A percentile compares a stretch with the other conserved stretches of the same genome.
phyloP scores from a whole-genome alignment of 2,329 filamentous ascomycete genomes.

The Grosmannia huntii region DNA sequence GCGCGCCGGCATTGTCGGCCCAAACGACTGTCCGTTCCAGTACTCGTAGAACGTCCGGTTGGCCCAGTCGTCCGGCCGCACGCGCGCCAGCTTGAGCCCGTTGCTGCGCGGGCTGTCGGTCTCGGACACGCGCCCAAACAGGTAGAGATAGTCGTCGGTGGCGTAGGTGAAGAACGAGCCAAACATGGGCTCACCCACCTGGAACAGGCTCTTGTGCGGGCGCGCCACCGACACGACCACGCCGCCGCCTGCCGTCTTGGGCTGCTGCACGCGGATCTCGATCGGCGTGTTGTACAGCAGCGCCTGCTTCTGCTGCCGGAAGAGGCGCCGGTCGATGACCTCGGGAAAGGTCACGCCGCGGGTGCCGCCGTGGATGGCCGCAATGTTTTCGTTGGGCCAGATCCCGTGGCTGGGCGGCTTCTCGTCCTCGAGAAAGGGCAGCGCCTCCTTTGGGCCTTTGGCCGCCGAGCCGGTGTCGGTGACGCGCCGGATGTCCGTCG shows the following conservation, averaged over 20 bases:
- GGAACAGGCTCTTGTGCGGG: conserved; percentile 5
- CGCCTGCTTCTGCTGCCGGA: conserved; percentile 3
- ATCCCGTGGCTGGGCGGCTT: neutral
- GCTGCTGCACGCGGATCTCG: conserved; percentile 5
- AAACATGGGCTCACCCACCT: conserved; percentile 7
- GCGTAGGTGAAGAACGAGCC: conserved; percentile 8
- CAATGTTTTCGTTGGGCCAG: conserved; percentile 12
- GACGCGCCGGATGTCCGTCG: neutral
- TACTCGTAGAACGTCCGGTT: conserved; percentile 8
- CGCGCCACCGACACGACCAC: conserved; percentile 3
- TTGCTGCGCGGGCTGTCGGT: conserved; percentile 6
- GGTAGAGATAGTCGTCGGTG: conserved; percentile 8
- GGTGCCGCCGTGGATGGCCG: neutral
- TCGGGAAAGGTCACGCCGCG: conserved; percentile 8
- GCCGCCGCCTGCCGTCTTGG: neutral
- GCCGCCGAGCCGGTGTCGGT: neutral
- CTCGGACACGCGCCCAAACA: conserved; percentile 11
- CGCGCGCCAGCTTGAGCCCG: conserved; percentile 12
- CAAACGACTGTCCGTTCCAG: conserved; percentile 10
- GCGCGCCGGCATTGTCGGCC: conserved; percentile 3
- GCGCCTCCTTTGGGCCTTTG: neutral
- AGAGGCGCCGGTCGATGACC: conserved; percentile 10
- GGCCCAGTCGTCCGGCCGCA: conserved; percentile 1
- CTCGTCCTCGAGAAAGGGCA: conserved; percentile 7
- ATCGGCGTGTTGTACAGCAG: conserved; percentile 11